Evolutionary conservation across 2,329 filamentous ascomycete genomes (phyloP).

Genomic region (Colletotrichum siamense): DNA sequence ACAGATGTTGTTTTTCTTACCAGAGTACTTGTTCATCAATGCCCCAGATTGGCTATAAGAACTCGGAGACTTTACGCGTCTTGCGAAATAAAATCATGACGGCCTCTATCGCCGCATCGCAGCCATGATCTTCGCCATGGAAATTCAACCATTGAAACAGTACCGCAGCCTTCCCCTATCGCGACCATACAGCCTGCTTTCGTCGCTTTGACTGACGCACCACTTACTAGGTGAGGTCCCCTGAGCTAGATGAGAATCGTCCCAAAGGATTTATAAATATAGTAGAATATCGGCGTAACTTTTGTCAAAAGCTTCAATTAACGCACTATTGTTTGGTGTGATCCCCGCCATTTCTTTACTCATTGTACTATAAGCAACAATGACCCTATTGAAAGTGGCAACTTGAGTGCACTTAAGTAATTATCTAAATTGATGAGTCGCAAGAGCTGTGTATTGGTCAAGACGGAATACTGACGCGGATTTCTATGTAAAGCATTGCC

Average conservation of each 20-base stretch:
- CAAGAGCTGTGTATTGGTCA: not conserved
- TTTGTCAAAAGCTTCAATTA: not conserved
- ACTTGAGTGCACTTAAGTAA: not conserved
- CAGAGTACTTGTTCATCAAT: not conserved
- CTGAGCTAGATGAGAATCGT: not conserved
- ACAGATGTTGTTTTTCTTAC: not conserved
- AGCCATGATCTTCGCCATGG: not conserved
- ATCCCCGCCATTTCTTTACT: too few species aligned
- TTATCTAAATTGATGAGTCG: not conserved
- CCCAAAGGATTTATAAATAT: not conserved
- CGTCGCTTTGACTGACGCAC: not conserved
- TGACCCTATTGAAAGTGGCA: not conserved
- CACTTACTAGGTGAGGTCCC: not conserved
- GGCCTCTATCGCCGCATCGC: not conserved
- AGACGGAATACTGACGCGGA: not conserved
- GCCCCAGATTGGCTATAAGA: not conserved
- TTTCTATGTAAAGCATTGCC: not conserved
- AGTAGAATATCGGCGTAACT: rapidly evolving
- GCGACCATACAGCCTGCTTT: not conserved
- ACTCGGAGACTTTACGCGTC: not conserved
- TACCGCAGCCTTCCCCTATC: not conserved
- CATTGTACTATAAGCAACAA: not conserved
- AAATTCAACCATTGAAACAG: not conserved
- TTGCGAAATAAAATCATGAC: rapidly evolving
- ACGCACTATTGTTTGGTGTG: not conserved